phyloP scores from a whole-genome alignment of 768 basidiomycete genomes.

The Tricholoma sp. region DNA sequence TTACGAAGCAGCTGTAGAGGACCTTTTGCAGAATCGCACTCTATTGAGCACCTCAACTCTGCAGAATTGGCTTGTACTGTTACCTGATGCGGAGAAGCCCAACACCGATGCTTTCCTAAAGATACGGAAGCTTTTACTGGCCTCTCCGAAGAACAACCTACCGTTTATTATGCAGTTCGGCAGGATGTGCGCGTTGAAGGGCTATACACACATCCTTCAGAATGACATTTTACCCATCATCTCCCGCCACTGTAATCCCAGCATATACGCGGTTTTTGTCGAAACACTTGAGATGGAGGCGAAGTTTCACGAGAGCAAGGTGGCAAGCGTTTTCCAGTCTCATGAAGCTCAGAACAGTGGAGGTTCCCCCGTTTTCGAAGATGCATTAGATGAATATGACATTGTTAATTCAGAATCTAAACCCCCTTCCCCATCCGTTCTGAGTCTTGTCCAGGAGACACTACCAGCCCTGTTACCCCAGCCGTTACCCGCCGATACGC shows the following conservation, averaged over 20 bases:
- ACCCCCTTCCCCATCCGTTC: constrained; percentile 13
- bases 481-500: constrained; percentile 14
- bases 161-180: constrained; percentile 38
- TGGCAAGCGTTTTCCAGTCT: not conserved
- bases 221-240: constrained; percentile 22
- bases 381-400: constrained; percentile 25
- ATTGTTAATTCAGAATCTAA: constrained; percentile 8
- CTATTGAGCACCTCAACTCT: constrained; percentile 19
- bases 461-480: constrained; percentile 27
- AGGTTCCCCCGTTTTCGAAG: constrained; percentile 23
- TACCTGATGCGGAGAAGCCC: constrained; percentile 26
- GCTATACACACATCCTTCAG: constrained; percentile 26
- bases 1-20: constrained; percentile 33
- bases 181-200: constrained; percentile 40
- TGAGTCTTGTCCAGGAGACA: constrained; percentile 21
- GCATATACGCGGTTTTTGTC: constrained; percentile 11
- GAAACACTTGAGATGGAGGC: not conserved
- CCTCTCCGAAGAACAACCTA: constrained; percentile 29
- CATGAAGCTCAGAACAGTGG: constrained; percentile 4
- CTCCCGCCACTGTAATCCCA: constrained; percentile 4
- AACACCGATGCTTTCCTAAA: constrained; percentile 6
- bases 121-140: constrained; percentile 16
- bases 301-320: not conserved
- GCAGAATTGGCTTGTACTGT: constrained; percentile 38
- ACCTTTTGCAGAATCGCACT: constrained; percentile 20